These are phyloP conservation scores for Amoebophrya sp. DNA, from an alignment of 169 alveolate genomes.

Conservation along the genomic window DNA sequence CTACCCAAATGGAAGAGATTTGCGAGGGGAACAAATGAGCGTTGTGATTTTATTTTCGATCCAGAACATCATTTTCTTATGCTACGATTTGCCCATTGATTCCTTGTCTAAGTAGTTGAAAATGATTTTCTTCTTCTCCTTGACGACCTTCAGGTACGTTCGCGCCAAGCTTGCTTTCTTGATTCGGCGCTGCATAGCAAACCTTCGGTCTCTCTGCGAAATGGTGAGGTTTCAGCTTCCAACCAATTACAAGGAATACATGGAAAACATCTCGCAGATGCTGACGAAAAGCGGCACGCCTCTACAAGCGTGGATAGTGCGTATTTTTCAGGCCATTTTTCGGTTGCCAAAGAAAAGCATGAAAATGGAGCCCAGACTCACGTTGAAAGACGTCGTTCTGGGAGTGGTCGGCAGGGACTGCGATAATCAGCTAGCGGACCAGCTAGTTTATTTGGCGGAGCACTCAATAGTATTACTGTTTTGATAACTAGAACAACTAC, in stretches of 20 bases:
- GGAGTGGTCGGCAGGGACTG: background rate
- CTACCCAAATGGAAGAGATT: too few relatives aligned
- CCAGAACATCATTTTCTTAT: background rate
- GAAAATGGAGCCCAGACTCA: background rate
- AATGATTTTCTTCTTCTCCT: background rate
- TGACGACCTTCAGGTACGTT: background rate
- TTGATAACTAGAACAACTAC: background rate
- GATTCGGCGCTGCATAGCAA: background rate
- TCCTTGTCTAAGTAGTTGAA: background rate
- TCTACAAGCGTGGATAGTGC: background rate
- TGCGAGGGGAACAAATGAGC: too few relatives aligned
- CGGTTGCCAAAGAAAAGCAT: background rate
- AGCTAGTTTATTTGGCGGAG: background rate
- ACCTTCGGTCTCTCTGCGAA: background rate
- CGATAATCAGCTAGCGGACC: background rate
- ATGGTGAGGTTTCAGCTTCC: constrained; percentile 19
- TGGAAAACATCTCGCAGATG: background rate
- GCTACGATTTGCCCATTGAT: background rate
- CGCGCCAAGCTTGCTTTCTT: constrained; percentile 11
- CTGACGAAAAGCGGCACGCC: background rate
- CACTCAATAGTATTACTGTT: background rate
- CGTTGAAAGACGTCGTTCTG: background rate
- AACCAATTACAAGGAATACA: background rate
- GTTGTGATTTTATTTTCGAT: too few relatives aligned
- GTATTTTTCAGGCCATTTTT: background rate